These are phyloP conservation scores for Tuber melanosporum DNA, from an alignment of 495 filamentous ascomycete genomes.

Conservation along the genomic window DNA sequence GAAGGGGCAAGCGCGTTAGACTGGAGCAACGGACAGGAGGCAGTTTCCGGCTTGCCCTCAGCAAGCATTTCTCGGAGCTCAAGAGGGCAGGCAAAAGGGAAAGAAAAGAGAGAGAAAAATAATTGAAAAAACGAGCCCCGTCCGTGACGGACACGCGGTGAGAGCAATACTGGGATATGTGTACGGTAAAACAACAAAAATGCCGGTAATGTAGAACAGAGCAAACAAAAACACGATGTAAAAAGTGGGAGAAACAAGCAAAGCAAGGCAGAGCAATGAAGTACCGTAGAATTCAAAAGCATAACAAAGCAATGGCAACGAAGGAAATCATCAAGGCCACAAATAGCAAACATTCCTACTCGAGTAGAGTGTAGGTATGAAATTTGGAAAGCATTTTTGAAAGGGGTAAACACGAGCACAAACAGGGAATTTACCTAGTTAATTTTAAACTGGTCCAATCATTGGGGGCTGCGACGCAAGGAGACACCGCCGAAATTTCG, in stretches of 20 bases:
- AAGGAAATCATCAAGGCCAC: constrained; percentile 1
- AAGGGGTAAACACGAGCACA: background rate
- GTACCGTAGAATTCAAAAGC: constrained; percentile 1
- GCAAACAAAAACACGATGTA: background rate
- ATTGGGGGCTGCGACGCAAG: constrained; percentile 38
- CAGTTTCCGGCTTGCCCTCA: constrained; percentile 40
- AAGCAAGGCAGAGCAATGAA: constrained; percentile 1
- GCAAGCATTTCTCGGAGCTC: constrained; percentile 2
- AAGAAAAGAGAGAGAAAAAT: constrained; percentile 9
- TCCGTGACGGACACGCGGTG: constrained; percentile 8
- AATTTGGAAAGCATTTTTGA: background rate
- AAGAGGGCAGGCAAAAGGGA: constrained; percentile 10
- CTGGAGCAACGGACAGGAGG: constrained; percentile 34
- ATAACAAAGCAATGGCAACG: background rate
- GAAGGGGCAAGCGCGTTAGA: constrained; percentile 32
- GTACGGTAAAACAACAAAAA: constrained; percentile 20
- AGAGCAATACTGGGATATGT: constrained; percentile 13
- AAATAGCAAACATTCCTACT: background rate
- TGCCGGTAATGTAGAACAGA: constrained; percentile 9
- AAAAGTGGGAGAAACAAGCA: background rate
- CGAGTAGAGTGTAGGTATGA: background rate
- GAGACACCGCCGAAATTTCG: constrained; percentile 24
- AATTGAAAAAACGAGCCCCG: constrained; percentile 18
- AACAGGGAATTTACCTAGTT: background rate
- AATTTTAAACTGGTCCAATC: constrained; percentile 28